Conservation (phyloP, 2,329 filamentous ascomycete genomes). For the Elsinoe necatrix region DNA sequence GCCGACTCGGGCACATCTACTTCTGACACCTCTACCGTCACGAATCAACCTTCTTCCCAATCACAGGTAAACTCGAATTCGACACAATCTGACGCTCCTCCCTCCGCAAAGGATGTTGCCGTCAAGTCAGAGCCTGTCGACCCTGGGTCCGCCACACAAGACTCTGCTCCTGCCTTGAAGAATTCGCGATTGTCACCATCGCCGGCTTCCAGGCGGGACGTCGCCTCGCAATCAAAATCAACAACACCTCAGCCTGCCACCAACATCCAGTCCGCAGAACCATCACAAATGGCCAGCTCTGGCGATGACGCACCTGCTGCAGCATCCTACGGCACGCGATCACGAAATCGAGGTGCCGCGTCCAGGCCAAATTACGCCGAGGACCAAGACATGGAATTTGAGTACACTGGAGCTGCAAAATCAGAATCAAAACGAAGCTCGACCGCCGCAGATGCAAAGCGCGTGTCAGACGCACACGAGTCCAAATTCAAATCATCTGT, state of each 20-base stretch:
- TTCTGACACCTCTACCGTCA: slow-evolving; percentile 8
- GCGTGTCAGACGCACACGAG: slow-evolving; percentile 20
- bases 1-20: slow-evolving; percentile 10
- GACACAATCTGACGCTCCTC: not conserved
- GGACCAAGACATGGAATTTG: slow-evolving; percentile 84
- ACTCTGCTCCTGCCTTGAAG: slow-evolving; percentile 5
- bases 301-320: slow-evolving; percentile 30
- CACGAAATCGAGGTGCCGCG: slow-evolving; percentile 73
- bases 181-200: slow-evolving; percentile 2
- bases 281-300: slow-evolving; percentile 12
- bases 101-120: slow-evolving; percentile 1
- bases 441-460: slow-evolving; percentile 33
- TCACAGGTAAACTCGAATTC: not conserved
- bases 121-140: slow-evolving; percentile 8
- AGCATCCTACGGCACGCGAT: slow-evolving; percentile 82
- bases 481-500: slow-evolving; percentile 16
- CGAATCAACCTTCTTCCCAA: slow-evolving; percentile 6
- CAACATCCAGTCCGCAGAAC: not conserved
- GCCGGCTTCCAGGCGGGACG: slow-evolving; percentile 5
- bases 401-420: slow-evolving; percentile 52
- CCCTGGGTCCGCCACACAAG: slow-evolving; percentile 3
- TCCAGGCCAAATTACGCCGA: slow-evolving; percentile 85
- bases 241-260: slow-evolving; percentile 3
- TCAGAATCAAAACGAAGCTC: slow-evolving; percentile 41
- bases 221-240: slow-evolving; percentile 7